Evolutionary conservation across 305 asterid genomes (phyloP).

Genomic region (Striga hermonthica): DNA sequence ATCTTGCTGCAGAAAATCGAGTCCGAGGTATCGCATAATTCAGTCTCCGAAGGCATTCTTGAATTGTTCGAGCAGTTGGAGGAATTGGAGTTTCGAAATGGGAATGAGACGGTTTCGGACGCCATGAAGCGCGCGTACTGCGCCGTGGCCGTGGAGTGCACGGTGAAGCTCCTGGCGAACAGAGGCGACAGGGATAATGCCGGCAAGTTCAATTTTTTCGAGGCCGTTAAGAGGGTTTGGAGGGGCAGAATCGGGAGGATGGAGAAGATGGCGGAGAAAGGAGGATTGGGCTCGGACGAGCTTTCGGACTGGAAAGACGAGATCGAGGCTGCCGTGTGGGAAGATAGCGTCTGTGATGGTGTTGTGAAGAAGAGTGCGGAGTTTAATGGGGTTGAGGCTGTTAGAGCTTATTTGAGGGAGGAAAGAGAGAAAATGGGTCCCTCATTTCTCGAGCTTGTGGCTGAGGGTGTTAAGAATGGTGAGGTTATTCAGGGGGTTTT

Average conservation of each 20-base stretch:
- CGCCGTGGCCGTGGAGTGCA: constrained; percentile 67
- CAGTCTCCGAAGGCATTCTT: constrained; percentile 48
- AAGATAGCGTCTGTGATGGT: constrained; percentile 35
- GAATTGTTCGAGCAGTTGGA: constrained; percentile 52
- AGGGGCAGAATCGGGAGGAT: constrained; percentile 45
- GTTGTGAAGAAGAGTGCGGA: constrained; percentile 44
- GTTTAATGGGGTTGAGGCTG: constrained; percentile 44
- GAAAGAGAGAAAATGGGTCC: constrained; percentile 63
- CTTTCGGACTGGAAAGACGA: constrained; percentile 63
- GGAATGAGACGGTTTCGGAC: constrained; percentile 38
- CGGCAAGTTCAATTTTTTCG: constrained; percentile 41
- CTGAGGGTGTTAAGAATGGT: constrained; percentile 40
- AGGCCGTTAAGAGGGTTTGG: constrained; percentile 65
- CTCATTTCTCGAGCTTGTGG: constrained; percentile 67
- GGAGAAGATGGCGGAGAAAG: constrained; percentile 42
- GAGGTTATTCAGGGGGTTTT: constrained; percentile 36
- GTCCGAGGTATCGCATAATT: constrained; percentile 32
- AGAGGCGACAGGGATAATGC: constrained; percentile 17
- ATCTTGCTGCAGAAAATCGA: constrained; percentile 51
- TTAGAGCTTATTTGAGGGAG: constrained; percentile 48
- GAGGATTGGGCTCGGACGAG: constrained; percentile 57
- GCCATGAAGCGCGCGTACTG: constrained; percentile 61
- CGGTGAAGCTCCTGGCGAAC: constrained; percentile 40
- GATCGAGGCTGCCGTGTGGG: constrained; percentile 68
- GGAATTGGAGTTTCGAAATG: constrained; percentile 44